Conservation (phyloP, 164 flowering plant genomes). For the Chloranthus sessilifolius region DNA sequence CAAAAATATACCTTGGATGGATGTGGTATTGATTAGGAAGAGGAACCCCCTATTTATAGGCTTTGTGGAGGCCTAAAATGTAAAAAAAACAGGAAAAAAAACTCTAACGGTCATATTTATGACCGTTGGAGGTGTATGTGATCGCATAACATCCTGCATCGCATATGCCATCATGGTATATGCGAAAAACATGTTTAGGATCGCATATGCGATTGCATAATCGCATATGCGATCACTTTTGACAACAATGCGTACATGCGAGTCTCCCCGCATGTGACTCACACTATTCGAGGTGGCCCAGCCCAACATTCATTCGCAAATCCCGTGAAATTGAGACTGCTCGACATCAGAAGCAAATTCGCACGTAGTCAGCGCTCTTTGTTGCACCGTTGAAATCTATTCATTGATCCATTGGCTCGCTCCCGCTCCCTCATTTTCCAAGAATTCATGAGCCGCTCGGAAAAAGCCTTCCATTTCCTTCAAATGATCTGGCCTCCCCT, state of each 20-base stretch:
- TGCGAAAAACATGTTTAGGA: too few species aligned
- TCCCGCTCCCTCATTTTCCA: not conserved
- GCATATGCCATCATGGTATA: too few species aligned
- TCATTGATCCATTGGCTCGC: conserved; percentile 1
- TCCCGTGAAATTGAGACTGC: conserved; percentile 3
- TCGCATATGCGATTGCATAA: too few species aligned
- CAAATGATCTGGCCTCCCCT: not conserved
- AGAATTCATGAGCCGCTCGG: not conserved
- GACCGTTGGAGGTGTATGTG: too few species aligned
- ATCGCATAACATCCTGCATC: too few species aligned
- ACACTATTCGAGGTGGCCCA: conserved; percentile 7
- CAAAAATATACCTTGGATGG: too few species aligned
- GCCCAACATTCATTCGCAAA: conserved; percentile 5
- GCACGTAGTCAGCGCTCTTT: not conserved
- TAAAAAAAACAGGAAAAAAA: too few species aligned
- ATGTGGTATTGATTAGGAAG: too few species aligned
- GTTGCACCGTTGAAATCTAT: not conserved
- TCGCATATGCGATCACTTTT: too few species aligned
- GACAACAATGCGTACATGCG: not conserved
- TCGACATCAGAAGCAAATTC: not conserved
- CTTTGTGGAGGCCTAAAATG: too few species aligned
- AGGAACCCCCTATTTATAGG: too few species aligned
- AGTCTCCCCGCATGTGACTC: conserved; percentile 6
- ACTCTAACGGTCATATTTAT: too few species aligned
- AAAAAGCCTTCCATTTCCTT: not conserved